A percentile compares a stretch with the other conserved stretches of the same genome.
These are phyloP conservation scores for Geopyxis carbonaria DNA, from an alignment of 495 filamentous ascomycete species.

Conservation along the genomic window DNA sequence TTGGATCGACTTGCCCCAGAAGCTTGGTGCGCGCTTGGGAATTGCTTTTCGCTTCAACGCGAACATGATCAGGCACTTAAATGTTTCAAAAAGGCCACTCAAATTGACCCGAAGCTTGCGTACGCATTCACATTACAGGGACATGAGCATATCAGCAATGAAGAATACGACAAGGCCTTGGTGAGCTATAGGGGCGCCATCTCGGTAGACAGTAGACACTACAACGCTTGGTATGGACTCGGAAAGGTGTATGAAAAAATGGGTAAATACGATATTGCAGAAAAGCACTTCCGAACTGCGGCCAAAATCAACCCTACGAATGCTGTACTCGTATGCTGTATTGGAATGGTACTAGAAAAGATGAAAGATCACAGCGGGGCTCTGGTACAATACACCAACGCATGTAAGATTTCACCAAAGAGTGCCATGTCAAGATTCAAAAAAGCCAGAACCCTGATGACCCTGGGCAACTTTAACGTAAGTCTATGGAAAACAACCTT, in stretches of 20 bases:
- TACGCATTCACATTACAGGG: conserved; percentile 93
- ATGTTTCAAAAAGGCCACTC: conserved; percentile 88
- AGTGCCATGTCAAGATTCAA: conserved; percentile 73
- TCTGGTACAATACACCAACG: conserved; percentile 59
- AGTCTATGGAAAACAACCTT: neutral
- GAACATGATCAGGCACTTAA: conserved; percentile 89
- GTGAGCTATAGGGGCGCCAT: conserved; percentile 69
- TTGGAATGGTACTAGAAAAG: conserved; percentile 76
- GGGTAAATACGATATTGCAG: conserved; percentile 78
- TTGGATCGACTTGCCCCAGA: conserved; percentile 72
- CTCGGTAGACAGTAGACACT: conserved; percentile 70
- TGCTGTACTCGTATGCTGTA: conserved; percentile 72
- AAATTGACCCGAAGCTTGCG: conserved; percentile 75
- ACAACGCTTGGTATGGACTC: conserved; percentile 94
- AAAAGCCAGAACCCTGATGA: conserved; percentile 75
- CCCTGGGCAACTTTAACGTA: conserved; percentile 40
- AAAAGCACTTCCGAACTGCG: conserved; percentile 77
- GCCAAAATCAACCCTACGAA: conserved; percentile 80
- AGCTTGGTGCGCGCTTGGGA: conserved; percentile 89
- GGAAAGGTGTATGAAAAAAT: conserved; percentile 86
- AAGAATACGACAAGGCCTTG: conserved; percentile 90
- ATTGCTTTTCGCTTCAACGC: conserved; percentile 83
- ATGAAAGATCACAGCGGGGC: conserved; percentile 63
- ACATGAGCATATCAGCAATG: conserved; percentile 89
- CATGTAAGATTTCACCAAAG: conserved; percentile 61